Evolutionary conservation across 108 stramenopile species (phyloP), one percentile per base, ranked within the genome.

Genomic region (Epithemia pelagica): DNA sequence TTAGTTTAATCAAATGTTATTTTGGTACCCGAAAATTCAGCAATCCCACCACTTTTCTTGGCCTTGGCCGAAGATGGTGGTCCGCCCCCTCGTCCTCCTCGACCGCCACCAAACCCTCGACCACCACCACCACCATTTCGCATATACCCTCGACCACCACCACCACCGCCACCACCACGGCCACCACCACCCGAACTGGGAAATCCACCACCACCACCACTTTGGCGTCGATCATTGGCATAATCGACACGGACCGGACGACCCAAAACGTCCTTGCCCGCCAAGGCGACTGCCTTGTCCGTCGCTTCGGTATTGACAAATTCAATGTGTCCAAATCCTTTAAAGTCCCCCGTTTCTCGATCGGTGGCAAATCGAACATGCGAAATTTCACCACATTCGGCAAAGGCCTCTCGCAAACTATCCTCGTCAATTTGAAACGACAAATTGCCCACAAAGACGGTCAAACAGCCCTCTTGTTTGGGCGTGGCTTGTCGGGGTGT

Each of bases 391-490:
- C 97, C 99, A 73, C 96, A 97, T 28, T 87, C 82, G 46, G 62
- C 86, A 72, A 99, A 99, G 54, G 81, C 68, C 28, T 80, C 68
- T 51, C 89, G 80, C 27, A 99, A 61, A 27, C 86, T 72, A 27
- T 97, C 96, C 74, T 99, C 99, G 64, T 95, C 93, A 58, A 98
- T 83, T 60, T 96, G 75, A 88, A 90, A 99, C 24, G 91, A 76
- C 32, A 99, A 74, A 72, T 98, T 98, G 24, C 97, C 99, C 52
- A 97, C 81, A 75, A 99, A 99, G 65, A 99, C 92, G 1, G 96
- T 98, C 28, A 73, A 55, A 75, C 95, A 96, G 22, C 95, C 94
- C 52, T 87, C 94, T 59, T 84, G 77, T 66, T 95, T 94, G 30
- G 78, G 68, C 58, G 81, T 76, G 18, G 82, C 65, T 56, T 80